Base-by-base conservation (phyloP, 2,329 filamentous ascomycete species). In the Penicillium sp. region DNA sequence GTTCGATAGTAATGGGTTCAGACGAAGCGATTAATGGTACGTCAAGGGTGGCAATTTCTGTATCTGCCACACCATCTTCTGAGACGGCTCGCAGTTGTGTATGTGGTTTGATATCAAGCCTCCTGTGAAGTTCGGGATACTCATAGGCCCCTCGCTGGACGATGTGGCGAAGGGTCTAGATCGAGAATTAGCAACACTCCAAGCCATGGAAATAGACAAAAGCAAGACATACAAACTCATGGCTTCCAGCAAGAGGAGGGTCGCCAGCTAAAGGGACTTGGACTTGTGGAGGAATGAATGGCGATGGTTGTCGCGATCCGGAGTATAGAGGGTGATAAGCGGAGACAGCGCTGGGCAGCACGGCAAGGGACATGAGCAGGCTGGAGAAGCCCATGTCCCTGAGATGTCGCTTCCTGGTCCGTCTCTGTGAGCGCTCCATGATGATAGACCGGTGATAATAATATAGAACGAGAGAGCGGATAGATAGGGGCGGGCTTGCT, bases 91-190 rank as follows among this genome's bases (percentile, higher is more conserved):
- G 70, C 54, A 94, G 79, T 38, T 83, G 78, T 17, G 88, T 84
- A 49, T 88, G 81, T 9, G 84, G 78, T 21, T 85, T 79, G 35
- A 97, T 82, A 75, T 98, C 92, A 64, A 90, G 83, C 69, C 87
- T 89, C 62, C 90, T 85, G 76, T 97, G 92, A 17, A 97, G 85
- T 5, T 84, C 78, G 3, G 93, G 93, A 69, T 96, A 87, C 68
- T 85, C 81, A 76, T 94, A 86, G 46, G 92, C 91, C 62, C 94
- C 94, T 79, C 97, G 93, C 75, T 97, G 93, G 79, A 92, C 95
- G 71, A 98, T 89, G 78, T 99, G 94, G 70, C 92, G 89, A 60
- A 99, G 86, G 7, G 72, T 71, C 78, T 78, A 64, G 17, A 26
- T 26, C 17, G 17, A 26, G 48, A 51, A 52, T 51, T 38, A 49